These are phyloP conservation scores for Chenopodium berlandieri DNA, from an alignment of 148 eudicot genomes.

Conservation along the genomic window DNA sequence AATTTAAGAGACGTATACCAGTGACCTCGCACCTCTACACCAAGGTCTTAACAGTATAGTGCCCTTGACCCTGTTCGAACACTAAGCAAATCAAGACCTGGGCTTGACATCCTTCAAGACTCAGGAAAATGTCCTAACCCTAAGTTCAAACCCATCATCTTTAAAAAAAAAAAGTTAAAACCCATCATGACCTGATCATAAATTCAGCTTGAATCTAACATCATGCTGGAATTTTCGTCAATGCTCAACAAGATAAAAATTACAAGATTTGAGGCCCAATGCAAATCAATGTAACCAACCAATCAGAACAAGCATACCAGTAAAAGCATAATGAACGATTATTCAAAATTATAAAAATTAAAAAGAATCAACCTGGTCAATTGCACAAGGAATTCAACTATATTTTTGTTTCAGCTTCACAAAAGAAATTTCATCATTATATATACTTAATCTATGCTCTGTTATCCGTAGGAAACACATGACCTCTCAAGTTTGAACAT, in stretches of 20 bases:
- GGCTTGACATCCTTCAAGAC: background rate
- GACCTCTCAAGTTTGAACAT: too few species aligned
- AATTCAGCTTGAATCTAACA: background rate
- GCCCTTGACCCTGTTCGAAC: background rate
- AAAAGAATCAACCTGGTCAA: constrained; percentile 70
- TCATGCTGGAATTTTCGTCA: background rate
- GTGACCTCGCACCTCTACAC: too few species aligned
- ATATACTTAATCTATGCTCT: too few species aligned
- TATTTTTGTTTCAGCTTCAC: too few species aligned
- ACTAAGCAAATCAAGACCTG: background rate
- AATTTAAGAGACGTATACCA: too few species aligned
- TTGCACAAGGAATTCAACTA: constrained; percentile 78
- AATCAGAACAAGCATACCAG: background rate
- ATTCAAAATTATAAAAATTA: background rate
- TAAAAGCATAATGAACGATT: background rate
- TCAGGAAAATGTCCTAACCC: background rate
- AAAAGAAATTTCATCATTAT: too few species aligned
- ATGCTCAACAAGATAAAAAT: background rate
- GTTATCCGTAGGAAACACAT: too few species aligned
- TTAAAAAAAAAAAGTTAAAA: background rate
- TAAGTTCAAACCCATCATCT: background rate
- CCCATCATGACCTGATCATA: constrained; percentile 1
- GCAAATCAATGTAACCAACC: background rate
- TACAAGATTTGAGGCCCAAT: background rate
- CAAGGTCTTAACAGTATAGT: background rate